Conservation (phyloP, 129 eudicot species). For the Pittosporum tobira region DNA sequence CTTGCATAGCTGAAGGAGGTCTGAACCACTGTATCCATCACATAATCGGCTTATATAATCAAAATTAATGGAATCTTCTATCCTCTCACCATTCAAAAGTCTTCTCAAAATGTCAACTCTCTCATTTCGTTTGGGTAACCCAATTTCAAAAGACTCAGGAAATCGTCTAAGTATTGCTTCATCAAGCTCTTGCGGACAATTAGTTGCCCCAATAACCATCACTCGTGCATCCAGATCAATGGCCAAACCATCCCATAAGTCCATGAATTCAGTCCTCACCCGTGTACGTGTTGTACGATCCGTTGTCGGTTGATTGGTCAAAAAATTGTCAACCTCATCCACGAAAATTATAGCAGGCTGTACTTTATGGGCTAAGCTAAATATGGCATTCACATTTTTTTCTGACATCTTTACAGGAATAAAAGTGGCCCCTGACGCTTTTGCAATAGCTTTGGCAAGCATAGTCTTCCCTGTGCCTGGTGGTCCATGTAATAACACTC, state of each 20-base stretch:
- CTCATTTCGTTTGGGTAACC: constrained; percentile 38
- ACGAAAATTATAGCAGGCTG: constrained; percentile 57
- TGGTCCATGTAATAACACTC: too few relatives aligned
- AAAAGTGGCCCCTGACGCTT: too few relatives aligned
- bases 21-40: constrained; percentile 19
- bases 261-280: constrained; percentile 61
- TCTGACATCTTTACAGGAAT: constrained; percentile 43
- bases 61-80: constrained; percentile 36
- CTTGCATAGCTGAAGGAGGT: constrained; percentile 15
- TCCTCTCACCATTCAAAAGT: constrained; percentile 34
- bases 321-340: constrained; percentile 53
- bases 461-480: too few relatives aligned
- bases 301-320: constrained; percentile 43
- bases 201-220: constrained; percentile 58
- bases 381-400: constrained; percentile 58
- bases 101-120: constrained; percentile 43
- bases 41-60: constrained; percentile 16
- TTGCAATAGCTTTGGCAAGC: too few relatives aligned
- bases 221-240: constrained; percentile 49
- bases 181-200: constrained; percentile 55
- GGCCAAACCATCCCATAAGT: constrained; percentile 57
- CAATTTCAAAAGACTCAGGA: constrained; percentile 42
- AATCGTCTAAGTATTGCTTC: constrained; percentile 58
- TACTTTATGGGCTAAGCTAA: constrained; percentile 46
- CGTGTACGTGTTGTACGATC: constrained; percentile 41